Percentiles rank a stretch among this genome's conserved stretches.
Evolutionary conservation across 1,284 basidiomycete genomes (phyloP).

Genomic region (Mixia osmundae): DNA sequence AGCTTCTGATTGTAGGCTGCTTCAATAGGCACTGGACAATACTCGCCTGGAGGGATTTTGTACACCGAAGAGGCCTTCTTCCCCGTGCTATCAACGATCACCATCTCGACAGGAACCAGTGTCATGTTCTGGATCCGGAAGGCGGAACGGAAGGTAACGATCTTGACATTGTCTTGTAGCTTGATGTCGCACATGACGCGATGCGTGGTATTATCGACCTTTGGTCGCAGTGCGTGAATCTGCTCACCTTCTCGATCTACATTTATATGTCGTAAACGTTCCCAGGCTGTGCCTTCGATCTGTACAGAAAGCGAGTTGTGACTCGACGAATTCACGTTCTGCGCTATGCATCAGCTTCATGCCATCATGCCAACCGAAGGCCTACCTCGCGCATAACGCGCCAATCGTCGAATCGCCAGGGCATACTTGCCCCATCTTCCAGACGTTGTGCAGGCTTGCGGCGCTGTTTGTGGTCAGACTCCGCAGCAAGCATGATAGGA

Average conservation of each 20-base stretch:
- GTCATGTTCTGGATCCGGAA: slow-evolving; percentile 84
- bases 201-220: slow-evolving; percentile 46
- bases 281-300: slow-evolving; percentile 74
- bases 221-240: slow-evolving; percentile 61
- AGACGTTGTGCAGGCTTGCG: slow-evolving; percentile 18
- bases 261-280: slow-evolving; percentile 62
- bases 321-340: slow-evolving; percentile 56
- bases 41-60: slow-evolving; percentile 73
- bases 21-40: slow-evolving; percentile 76
- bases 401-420: slow-evolving; percentile 98
- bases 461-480: slow-evolving; percentile 10
- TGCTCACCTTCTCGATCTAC: slow-evolving; percentile 90
- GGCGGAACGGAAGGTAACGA: slow-evolving; percentile 82
- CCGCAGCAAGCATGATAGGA: slow-evolving; percentile 30
- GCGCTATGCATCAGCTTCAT: slow-evolving; percentile 2
- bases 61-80: slow-evolving; percentile 57
- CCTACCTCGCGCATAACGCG: slow-evolving; percentile 72
- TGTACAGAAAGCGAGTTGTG: slow-evolving; percentile 66
- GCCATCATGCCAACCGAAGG: not conserved
- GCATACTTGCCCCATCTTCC: slow-evolving; percentile 48
- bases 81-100: slow-evolving; percentile 60
- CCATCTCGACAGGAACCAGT: slow-evolving; percentile 77
- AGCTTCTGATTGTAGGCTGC: slow-evolving; percentile 64
- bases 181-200: slow-evolving; percentile 76
- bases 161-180: slow-evolving; percentile 79